Conservation (phyloP, 2,329 filamentous ascomycete genomes). For the Huntiella bhutanensis region DNA sequence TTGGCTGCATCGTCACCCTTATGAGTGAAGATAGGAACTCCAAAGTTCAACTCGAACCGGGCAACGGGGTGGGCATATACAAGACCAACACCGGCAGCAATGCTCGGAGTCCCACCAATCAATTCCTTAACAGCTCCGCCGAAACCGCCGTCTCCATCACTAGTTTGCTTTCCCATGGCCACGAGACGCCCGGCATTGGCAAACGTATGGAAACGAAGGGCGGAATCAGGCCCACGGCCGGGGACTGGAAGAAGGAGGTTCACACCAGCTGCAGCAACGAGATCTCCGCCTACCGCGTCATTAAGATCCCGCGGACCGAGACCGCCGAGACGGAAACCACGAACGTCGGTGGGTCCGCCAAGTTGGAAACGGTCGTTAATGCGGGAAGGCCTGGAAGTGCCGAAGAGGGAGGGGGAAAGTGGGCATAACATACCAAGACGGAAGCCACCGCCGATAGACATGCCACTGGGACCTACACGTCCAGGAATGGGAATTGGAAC, state of each 20-base stretch:
- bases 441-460: conserved; percentile 68
- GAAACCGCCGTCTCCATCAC: conserved; percentile 28
- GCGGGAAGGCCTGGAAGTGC: conserved; percentile 46
- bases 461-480: conserved; percentile 48
- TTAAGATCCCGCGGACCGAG: conserved; percentile 71
- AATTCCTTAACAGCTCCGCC: conserved; percentile 41
- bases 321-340: conserved; percentile 78
- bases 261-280: conserved; percentile 76
- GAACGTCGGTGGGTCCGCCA: conserved; percentile 83
- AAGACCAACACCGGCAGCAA: conserved; percentile 71
- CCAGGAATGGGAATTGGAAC: conserved; percentile 55
- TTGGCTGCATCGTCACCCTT: conserved; percentile 77
- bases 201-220: conserved; percentile 75
- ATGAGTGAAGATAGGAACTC: conserved; percentile 62
- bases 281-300: conserved; percentile 77
- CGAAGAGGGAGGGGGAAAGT: conserved; percentile 35
- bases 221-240: conserved; percentile 60
- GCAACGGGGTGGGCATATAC: conserved; percentile 92
- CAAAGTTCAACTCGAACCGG: conserved; percentile 90
- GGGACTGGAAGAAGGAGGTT: conserved; percentile 76
- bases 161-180: conserved; percentile 24
- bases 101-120: conserved; percentile 57
- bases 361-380: conserved; percentile 92
- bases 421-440: conserved; percentile 72
- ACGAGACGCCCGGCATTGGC: conserved; percentile 77